Evolutionary conservation across 345 rosid species (phyloP), one percentile per base, ranked within the genome.

Genomic region (Camelina sativa): DNA sequence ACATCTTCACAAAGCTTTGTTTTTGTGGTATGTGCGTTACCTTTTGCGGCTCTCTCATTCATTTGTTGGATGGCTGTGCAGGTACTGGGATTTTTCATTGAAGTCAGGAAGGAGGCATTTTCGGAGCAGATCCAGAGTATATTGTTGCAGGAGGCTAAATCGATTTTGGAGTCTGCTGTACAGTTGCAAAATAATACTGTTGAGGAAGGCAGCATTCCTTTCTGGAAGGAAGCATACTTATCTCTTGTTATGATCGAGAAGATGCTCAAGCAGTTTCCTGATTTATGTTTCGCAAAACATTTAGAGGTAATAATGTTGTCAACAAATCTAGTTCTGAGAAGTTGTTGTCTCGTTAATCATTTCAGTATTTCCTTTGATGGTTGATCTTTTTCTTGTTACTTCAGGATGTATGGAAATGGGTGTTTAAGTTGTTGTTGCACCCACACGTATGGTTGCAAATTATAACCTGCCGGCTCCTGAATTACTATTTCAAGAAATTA

Each of bases 181-280:
- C 37, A 44, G 72, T 30, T 74, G 22, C 80, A 55, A 52, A 85
- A 82, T 71, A 85, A 82, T 69, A 72, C 52, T 64, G 40, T 83
- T 40, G 86, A 73, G 58, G 90, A 80, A 62, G 70, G 70, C 34
- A 65, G 67, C 30, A 32, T 77, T 62, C 86, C 87, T 72, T 80
- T 77, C 38, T 93, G 97, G 98, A 88, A 88, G 78, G 91, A 86
- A 69, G 87, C 92, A 19, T 91, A 88, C 76, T 88, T 82, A 76
- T 82, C 98, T n/a, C 80, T 93, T 65, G 82, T 89, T 77, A 54
- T 91, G 87, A 52, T 89, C 81, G 96, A 93, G 91, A 93, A 93
- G 86, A 82, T 91, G 75, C 80, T 93, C 28, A 74, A 73, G 52
- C 86, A 84, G 19, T 85, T 84, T 56, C 82, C 53, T 38, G 79